These are phyloP conservation scores for Penicillium corylophilum DNA, from an alignment of 2,329 filamentous ascomycete species.

Conservation along the genomic window DNA sequence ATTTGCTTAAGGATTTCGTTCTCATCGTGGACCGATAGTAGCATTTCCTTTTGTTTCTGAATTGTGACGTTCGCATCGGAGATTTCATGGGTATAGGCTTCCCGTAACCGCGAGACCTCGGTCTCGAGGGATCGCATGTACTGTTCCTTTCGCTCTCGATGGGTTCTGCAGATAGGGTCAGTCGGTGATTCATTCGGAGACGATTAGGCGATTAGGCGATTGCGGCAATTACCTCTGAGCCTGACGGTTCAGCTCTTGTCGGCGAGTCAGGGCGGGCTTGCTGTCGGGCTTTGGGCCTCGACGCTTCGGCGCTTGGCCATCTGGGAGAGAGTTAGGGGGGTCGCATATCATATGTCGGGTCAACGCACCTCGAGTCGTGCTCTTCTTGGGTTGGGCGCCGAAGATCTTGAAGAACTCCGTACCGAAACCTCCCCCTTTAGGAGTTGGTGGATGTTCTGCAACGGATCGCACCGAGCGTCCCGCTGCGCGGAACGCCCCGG, in stretches of 20 bases:
- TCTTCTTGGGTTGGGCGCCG: constrained; percentile 64
- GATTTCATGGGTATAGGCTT: constrained; percentile 66
- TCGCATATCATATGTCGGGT: not conserved
- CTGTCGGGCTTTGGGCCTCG: constrained; percentile 95
- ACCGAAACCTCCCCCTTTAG: constrained; percentile 20
- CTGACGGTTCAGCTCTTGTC: constrained; percentile 92
- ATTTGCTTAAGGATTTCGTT: constrained; percentile 71
- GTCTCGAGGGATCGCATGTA: constrained; percentile 94
- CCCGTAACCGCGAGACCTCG: constrained; percentile 84
- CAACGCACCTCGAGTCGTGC: constrained; percentile 63
- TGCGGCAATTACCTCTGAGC: constrained; percentile 73
- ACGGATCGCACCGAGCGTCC: constrained; percentile 15
- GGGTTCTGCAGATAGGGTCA: constrained; percentile 63
- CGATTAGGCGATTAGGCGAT: not conserved
- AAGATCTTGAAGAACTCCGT: constrained; percentile 52
- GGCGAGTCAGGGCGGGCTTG: constrained; percentile 86
- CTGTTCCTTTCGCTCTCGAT: constrained; percentile 92
- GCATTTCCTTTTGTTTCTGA: constrained; percentile 68
- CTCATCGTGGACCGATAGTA: constrained; percentile 74
- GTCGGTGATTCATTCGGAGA: not conserved
- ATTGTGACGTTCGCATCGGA: constrained; percentile 50
- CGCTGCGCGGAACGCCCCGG: constrained; percentile 13
- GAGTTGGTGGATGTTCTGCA: constrained; percentile 22
- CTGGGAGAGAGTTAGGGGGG: constrained; percentile 41
- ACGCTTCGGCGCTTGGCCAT: constrained; percentile 82